phyloP scores from a whole-genome alignment of 2,329 filamentous ascomycete genomes.

The Epichloe glyceriae region DNA sequence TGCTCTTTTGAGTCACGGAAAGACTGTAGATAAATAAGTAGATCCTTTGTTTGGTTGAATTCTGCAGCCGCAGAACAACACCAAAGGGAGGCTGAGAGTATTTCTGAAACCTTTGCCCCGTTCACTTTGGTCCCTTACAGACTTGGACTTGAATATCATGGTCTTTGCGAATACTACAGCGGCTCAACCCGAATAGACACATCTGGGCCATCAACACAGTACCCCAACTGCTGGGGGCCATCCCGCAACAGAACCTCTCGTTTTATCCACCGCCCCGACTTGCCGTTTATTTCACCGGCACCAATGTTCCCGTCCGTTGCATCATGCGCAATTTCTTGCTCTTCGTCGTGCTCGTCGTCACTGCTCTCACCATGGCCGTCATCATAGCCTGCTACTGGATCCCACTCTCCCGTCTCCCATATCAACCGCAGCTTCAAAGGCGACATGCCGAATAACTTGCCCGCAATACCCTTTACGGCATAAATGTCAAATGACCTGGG shows the following conservation, averaged over 20 bases:
- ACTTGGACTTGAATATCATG: too few relatives aligned
- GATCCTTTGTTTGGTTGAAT: too few relatives aligned
- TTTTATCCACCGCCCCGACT: slow-evolving; percentile 52
- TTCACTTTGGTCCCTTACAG: too few relatives aligned
- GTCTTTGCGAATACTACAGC: background rate
- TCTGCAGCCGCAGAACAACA: too few relatives aligned
- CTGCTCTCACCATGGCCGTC: slow-evolving; percentile 42
- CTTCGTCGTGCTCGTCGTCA: slow-evolving; percentile 27
- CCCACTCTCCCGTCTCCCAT: slow-evolving; percentile 88
- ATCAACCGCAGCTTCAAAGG: slow-evolving; percentile 56
- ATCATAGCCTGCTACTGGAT: slow-evolving; percentile 56
- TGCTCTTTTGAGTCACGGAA: too few relatives aligned
- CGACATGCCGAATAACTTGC: slow-evolving; percentile 50
- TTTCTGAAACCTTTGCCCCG: too few relatives aligned
- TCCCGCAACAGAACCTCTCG: slow-evolving; percentile 70
- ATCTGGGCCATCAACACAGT: slow-evolving; percentile 64
- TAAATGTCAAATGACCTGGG: slow-evolving; percentile 74
- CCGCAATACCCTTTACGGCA: slow-evolving; percentile 64
- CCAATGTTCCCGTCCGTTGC: background rate
- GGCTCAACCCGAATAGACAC: slow-evolving; percentile 59
- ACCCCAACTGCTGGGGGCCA: slow-evolving; percentile 69
- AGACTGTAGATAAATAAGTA: too few relatives aligned
- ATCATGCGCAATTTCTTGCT: slow-evolving; percentile 16
- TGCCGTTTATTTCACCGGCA: slow-evolving; percentile 12
- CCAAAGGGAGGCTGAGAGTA: too few relatives aligned